Conservation (phyloP, 441 rosid species). For the Francoa sonchifolia region DNA sequence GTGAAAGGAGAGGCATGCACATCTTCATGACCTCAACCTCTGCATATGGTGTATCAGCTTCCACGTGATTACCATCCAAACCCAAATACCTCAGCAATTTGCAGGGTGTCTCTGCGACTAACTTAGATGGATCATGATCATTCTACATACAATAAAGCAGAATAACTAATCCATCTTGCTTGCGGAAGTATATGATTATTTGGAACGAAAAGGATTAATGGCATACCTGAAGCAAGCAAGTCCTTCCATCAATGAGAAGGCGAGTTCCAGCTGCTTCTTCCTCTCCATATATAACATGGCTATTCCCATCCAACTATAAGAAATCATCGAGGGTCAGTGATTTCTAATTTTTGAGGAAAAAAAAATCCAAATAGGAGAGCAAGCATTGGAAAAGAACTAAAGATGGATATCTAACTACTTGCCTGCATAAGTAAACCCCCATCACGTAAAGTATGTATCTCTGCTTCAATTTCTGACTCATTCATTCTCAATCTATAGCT, state of each 20-base stretch:
- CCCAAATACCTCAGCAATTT: conserved; percentile 90
- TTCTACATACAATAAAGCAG: conserved; percentile 35
- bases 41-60: conserved; percentile 92
- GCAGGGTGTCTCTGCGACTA: conserved; percentile 99
- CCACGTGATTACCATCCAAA: conserved; percentile 80
- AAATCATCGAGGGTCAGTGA: no score
- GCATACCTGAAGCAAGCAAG: conserved; percentile 94
- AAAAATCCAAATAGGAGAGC: no score
- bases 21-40: conserved; percentile 99
- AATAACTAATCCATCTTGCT: conserved; percentile 11
- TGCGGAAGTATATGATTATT: neutral
- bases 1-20: conserved; percentile 99
- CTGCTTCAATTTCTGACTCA: conserved; percentile 85
- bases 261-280: conserved; percentile 99
- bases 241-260: conserved; percentile 98
- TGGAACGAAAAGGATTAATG: conserved; percentile 10
- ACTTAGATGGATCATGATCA: conserved; percentile 98
- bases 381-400: no score
- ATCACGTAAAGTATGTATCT: conserved; percentile 97
- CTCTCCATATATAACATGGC: conserved; percentile 98
- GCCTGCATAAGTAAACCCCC: conserved; percentile 99
- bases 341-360: no score
- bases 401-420: no score
- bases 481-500: conserved; percentile 89
- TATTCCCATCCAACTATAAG: conserved; percentile 91